Conservation (phyloP, 2,329 filamentous ascomycete genomes). For the Fusarium goolgardi region DNA sequence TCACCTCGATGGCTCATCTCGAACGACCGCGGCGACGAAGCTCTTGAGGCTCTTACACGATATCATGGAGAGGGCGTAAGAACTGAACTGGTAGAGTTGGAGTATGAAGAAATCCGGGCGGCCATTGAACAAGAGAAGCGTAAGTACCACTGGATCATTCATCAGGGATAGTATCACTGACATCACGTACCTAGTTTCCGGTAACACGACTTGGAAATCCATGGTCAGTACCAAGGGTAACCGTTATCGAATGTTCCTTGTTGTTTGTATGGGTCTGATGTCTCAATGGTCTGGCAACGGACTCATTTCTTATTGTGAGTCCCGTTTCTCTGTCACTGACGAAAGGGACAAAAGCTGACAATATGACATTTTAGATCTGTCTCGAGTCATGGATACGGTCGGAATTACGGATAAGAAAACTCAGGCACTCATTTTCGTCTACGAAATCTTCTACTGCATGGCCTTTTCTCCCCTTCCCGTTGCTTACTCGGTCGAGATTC, state of each 20-base stretch:
- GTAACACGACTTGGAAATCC: slow-evolving; percentile 46
- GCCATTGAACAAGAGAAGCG: slow-evolving; percentile 56
- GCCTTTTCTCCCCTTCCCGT: slow-evolving; percentile 64
- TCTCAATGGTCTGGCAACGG: slow-evolving; percentile 55
- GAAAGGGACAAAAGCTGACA: rapidly evolving
- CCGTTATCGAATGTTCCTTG: slow-evolving; percentile 53
- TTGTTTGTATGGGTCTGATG: slow-evolving; percentile 59
- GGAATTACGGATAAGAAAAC: slow-evolving; percentile 44
- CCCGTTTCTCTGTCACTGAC: background rate
- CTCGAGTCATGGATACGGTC: slow-evolving; percentile 33
- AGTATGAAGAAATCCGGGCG: slow-evolving; percentile 60
- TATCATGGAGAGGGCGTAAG: slow-evolving; percentile 69
- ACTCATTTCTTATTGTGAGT: slow-evolving; percentile 49
- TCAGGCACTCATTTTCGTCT: slow-evolving; percentile 52
- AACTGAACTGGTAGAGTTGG: slow-evolving; percentile 61
- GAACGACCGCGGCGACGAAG: slow-evolving; percentile 55
- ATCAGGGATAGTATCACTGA: rapidly evolving
- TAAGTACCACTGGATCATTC: background rate
- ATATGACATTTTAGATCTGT: background rate
- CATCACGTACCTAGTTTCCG: slow-evolving; percentile 11
- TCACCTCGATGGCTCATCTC: slow-evolving; percentile 70
- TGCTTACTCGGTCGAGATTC: slow-evolving; percentile 64
- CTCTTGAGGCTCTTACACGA: slow-evolving; percentile 63
- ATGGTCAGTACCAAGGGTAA: slow-evolving; percentile 50
- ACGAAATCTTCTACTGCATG: slow-evolving; percentile 62